These are phyloP conservation scores for Penicillium odoratum DNA, from an alignment of 495 filamentous ascomycete genomes.

Conservation along the genomic window DNA sequence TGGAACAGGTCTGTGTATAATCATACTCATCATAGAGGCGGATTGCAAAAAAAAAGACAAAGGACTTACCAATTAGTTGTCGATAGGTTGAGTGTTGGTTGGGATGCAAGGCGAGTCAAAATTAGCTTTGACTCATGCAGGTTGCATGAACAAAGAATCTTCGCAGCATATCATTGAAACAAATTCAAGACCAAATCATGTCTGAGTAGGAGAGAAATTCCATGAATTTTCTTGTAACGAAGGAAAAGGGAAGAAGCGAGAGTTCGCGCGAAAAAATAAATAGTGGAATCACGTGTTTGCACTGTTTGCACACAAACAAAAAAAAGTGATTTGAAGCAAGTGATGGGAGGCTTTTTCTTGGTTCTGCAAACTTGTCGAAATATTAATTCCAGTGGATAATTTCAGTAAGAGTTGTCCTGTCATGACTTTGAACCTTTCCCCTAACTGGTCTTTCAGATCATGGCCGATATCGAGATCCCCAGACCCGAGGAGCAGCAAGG, in stretches of 20 bases:
- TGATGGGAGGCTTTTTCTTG: background rate
- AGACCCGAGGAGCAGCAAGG: slow-evolving; percentile 37
- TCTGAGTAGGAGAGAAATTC: background rate
- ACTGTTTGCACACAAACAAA: slow-evolving; percentile 34
- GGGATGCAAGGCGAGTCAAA: background rate
- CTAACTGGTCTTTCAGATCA: slow-evolving; percentile 14
- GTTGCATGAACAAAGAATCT: too few relatives aligned
- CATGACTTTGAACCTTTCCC: too few relatives aligned
- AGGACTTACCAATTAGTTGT: slow-evolving; percentile 1
- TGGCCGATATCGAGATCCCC: slow-evolving; percentile 38
- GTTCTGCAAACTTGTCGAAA: background rate
- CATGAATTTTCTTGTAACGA: background rate
- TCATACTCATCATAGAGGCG: background rate
- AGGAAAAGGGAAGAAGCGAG: slow-evolving; percentile 9
- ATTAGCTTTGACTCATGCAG: background rate
- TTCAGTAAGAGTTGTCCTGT: background rate
- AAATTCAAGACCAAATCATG: background rate
- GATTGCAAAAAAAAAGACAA: background rate
- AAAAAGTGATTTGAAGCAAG: slow-evolving; percentile 17
- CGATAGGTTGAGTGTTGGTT: background rate
- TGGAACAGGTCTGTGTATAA: slow-evolving; percentile 1
- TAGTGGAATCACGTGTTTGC: slow-evolving; percentile 26
- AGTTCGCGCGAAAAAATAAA: slow-evolving; percentile 17
- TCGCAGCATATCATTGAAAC: background rate
- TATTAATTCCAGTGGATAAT: background rate